Base-by-base conservation (phyloP, 768 basidiomycete genomes). In the Collybia sordida region DNA sequence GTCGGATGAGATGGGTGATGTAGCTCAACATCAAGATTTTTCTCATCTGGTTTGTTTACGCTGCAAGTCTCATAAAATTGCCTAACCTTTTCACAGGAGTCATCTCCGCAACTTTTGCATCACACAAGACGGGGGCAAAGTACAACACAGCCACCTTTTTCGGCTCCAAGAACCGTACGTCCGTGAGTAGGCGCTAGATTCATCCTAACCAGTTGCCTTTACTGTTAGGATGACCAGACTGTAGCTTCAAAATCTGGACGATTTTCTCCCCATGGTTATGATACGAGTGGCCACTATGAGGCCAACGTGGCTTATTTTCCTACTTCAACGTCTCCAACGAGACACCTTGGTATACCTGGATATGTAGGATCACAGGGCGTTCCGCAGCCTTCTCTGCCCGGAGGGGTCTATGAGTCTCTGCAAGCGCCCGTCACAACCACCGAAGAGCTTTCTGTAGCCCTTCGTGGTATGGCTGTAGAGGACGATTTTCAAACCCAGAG, bases 211-310 rank as follows among this genome's bases (percentile, higher is more conserved):
- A 19, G 37, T 49, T 57, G 47, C 42, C 64, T 19, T 57, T 60
- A 47, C 61, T 58, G 51, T 51, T 36, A 73, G 78, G 80, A 80
- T 42, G 76, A 79, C 62, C 72, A 72, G 55, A 66, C 74, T 47
- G 64, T 70, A 49, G 66, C 67, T 49, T 52, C 69, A 28, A 82
- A 79, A 68, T 60, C 66, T 55, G 74, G 71, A 45, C 77, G 78
- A 49, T 77, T 75, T 58, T 80, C 81, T 47, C 79, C 81, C 36
- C 80, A 81, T 59, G 71, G 75, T 51, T 79, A 77, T 62, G 80
- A 82, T 60, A 69, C 59, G 58, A 65, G 64, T 47, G 63, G 76
- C 37, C 72, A 66, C 59, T 74, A 72, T 61, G 78, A 75, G 42
- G 45, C 66, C 14, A 48, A 59, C 52, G 62, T 63, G 43, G 63